These are phyloP conservation scores for Malus hybrid DNA, from an alignment of 331 rosid genomes.

Conservation along the genomic window DNA sequence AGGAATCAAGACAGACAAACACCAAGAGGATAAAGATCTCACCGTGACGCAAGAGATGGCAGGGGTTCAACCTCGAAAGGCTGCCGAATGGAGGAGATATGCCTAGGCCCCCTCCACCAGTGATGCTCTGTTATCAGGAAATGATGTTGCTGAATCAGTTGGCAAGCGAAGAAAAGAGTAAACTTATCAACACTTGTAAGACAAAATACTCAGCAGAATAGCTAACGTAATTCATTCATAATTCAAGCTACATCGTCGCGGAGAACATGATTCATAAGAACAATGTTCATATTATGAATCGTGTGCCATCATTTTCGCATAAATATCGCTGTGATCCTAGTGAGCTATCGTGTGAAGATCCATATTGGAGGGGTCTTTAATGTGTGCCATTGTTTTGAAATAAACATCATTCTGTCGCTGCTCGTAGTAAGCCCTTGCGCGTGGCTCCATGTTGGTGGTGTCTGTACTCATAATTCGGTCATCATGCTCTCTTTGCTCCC, in stretches of 20 bases:
- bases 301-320: background rate
- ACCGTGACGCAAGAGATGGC: no score
- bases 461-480: background rate
- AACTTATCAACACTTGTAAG: background rate
- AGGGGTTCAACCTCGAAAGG: no score
- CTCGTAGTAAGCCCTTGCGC: background rate
- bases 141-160: no score
- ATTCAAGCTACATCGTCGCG: background rate
- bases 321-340: background rate
- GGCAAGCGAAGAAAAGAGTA: no score
- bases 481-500: constrained; percentile 2
- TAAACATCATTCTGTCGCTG: background rate
- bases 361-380: background rate
- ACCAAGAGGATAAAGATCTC: no score
- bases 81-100: no score
- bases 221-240: background rate
- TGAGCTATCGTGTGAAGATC: background rate
- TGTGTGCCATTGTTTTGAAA: background rate
- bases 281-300: background rate
- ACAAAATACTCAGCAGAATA: background rate
- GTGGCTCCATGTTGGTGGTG: constrained; percentile 5
- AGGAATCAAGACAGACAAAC: no score
- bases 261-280: background rate
- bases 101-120: no score
- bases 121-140: no score